phyloP scores from a whole-genome alignment of 2,329 filamentous ascomycete species.

The Colletotrichum graminicola region DNA sequence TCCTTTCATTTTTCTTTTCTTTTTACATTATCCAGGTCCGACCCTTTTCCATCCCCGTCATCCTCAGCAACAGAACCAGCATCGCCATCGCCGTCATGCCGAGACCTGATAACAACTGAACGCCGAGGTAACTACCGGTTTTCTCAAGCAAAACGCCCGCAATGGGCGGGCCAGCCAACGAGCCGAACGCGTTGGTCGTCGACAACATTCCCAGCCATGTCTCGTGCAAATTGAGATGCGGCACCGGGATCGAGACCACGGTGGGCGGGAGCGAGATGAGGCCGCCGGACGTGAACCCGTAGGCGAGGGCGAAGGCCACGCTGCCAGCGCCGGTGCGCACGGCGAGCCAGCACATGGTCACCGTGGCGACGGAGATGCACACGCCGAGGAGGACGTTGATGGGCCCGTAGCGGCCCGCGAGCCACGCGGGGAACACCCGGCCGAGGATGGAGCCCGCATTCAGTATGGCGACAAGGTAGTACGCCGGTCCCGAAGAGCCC shows the following conservation, averaged over 20 bases:
- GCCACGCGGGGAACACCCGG: conserved; percentile 59
- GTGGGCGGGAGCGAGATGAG: conserved; percentile 59
- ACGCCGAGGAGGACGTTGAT: conserved; percentile 56
- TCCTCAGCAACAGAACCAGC: conserved; percentile 9
- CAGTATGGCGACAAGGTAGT: conserved; percentile 63
- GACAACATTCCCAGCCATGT: conserved; percentile 60
- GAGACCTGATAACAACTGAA: conserved; percentile 49
- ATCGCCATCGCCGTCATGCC: conserved; percentile 42
- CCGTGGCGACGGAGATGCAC: conserved; percentile 50
- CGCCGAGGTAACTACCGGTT: conserved; percentile 45
- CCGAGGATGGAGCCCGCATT: conserved; percentile 64
- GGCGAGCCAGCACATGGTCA: conserved; percentile 56
- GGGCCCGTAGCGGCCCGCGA: conserved; percentile 57
- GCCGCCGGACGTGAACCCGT: conserved; percentile 61
- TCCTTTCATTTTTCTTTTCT: neutral
- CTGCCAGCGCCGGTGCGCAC: conserved; percentile 52
- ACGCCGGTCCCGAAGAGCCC: conserved; percentile 47
- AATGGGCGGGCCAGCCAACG: conserved; percentile 54
- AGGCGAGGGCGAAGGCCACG: conserved; percentile 58
- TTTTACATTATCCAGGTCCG: conserved; percentile 2
- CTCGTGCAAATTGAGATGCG: conserved; percentile 55
- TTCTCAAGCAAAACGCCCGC: conserved; percentile 53
- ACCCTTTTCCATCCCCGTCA: neutral
- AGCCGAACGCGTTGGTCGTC: conserved; percentile 52
- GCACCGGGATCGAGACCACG: conserved; percentile 56